Conservation (phyloP, 1,284 basidiomycete species). For the Neonothopanus nambi region DNA sequence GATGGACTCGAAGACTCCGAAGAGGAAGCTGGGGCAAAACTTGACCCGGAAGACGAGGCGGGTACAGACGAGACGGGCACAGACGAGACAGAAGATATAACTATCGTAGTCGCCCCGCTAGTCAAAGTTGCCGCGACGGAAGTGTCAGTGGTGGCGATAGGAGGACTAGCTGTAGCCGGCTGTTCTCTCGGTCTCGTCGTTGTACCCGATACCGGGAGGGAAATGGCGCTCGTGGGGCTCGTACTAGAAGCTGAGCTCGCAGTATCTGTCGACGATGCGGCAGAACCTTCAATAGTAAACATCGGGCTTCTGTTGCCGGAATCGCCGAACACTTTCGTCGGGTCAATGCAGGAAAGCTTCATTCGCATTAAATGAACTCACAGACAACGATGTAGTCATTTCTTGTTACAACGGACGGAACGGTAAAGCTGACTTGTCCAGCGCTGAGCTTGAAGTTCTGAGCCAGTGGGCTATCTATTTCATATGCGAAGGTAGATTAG, state of each 20-base stretch:
- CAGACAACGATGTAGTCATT: constrained; percentile 48
- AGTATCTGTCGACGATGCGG: constrained; percentile 3
- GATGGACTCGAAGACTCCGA: background rate
- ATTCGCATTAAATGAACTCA: constrained; percentile 28
- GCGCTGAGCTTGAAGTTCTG: constrained; percentile 51
- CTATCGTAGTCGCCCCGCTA: background rate
- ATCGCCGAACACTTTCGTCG: constrained; percentile 37
- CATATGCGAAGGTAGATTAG: constrained; percentile 4
- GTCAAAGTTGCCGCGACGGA: background rate
- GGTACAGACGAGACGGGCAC: background rate
- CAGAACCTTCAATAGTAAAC: constrained; percentile 37
- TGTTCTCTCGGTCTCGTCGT: too few species aligned
- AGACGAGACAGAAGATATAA: background rate
- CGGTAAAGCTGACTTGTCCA: constrained; percentile 52
- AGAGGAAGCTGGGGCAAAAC: too few species aligned
- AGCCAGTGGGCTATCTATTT: constrained; percentile 54
- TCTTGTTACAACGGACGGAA: constrained; percentile 49
- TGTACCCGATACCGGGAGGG: too few species aligned
- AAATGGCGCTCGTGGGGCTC: background rate
- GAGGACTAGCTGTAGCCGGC: too few species aligned
- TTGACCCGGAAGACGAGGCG: too few species aligned
- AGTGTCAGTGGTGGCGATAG: background rate
- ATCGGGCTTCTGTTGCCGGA: constrained; percentile 45
- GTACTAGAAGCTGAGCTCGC: background rate
- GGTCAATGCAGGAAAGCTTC: constrained; percentile 5